Evolutionary conservation across 129 eudicot genomes (phyloP).

Genomic region (Artemisia annua): DNA sequence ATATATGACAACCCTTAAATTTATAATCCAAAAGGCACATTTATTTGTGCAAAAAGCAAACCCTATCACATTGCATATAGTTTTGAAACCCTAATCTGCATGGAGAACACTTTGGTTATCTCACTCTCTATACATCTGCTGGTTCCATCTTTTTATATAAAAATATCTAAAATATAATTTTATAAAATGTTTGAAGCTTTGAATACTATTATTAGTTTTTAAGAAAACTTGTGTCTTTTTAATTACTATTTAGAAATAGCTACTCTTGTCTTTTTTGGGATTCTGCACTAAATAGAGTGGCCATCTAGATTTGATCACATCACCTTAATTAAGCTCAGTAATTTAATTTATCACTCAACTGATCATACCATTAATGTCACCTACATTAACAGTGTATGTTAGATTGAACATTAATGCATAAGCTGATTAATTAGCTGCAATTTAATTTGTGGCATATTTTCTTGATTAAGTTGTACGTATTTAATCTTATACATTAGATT

Average conservation of each 20-base stretch:
- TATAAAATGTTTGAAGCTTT: not conserved
- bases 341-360: not conserved
- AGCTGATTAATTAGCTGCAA: too few species aligned
- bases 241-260: conserved; percentile 31
- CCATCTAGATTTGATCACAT: conserved; percentile 29
- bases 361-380: not conserved
- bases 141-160: not conserved
- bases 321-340: conserved; percentile 16
- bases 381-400: conserved; percentile 13
- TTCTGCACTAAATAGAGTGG: conserved; percentile 39
- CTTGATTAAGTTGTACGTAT: not conserved
- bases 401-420: conserved; percentile 11
- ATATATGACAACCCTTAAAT: conserved; percentile 22
- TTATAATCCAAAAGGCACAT: conserved; percentile 18
- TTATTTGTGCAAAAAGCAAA: conserved; percentile 20
- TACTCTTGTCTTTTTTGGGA: conserved; percentile 39
- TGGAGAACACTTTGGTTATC: conserved; percentile 31
- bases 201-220: conserved; percentile 17
- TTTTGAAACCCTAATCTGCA: conserved; percentile 38
- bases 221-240: conserved; percentile 21
- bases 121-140: conserved; percentile 2
- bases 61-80: conserved; percentile 35
- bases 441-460: not conserved
- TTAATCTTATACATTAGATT: too few species aligned
- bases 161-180: not conserved